Evolutionary conservation across 495 filamentous ascomycete species (phyloP), one percentile per base, ranked within the genome.

Genomic region (Aspergillus sclerotiicarbonarius): DNA sequence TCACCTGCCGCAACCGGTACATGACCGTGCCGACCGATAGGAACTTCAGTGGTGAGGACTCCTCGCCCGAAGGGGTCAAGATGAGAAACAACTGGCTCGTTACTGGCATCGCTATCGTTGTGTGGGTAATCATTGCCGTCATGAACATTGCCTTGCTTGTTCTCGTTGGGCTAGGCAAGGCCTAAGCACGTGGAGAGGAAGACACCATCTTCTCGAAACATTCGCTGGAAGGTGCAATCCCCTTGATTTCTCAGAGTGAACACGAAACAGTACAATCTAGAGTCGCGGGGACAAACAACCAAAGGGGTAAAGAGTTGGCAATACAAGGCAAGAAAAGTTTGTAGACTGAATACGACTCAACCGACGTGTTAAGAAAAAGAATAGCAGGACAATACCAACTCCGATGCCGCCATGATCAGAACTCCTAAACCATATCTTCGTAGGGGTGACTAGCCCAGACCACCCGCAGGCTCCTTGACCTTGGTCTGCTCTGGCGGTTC

Each of bases 101-200:
- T 19, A 77, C 82, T 15, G 64, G 73, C 8, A 37, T 88, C 45
- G 83, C 85, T 5, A 69, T 81, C 0, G 7, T 84, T 1, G 79
- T 91, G 21, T 90, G 88, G 88, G 47, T 87, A 9, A 63, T 90
- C 41, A 89, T 91, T 59, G 79, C 78, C 1, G 68, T 86, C 16
- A 89, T 91, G 85, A 90, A 91, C 66, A 75, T 90, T 29, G 85
- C 87, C 8, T 81, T 89, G 62, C 67, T 90, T 66, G 88, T 89
- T 5, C 62, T 91, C 39, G 67, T 89, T n/a, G 87, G 84, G 7
- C 54, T 84, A 56, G 85, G 84, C 30, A 79, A 81, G 65, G 71
- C 68, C 41, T 81, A 57, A 63, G 15, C 44, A 45, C 52, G 5
- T 25, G n/a, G 15, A 49, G 15, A 30, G 30, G 21, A 10, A 43